Evolutionary conservation across 352 stramenopile genomes (phyloP).

Genomic region (Globisporangium orthogonon): DNA sequence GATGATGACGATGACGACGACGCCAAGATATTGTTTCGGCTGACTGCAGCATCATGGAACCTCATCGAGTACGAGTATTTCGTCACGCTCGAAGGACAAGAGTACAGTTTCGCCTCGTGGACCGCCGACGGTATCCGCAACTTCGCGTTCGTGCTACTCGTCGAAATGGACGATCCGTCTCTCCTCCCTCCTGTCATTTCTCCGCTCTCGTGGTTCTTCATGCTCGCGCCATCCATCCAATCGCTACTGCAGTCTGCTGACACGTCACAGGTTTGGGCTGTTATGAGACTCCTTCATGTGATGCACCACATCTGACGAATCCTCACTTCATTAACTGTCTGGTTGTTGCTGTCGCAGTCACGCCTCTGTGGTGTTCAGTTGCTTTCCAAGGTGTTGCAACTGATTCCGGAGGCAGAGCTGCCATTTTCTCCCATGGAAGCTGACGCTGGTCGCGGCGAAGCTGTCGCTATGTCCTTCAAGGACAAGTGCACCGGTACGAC

Average conservation of each 20-base stretch:
- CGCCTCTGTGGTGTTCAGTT: constrained; percentile 6
- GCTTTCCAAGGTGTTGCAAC: constrained; percentile 1
- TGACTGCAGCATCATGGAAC: constrained; percentile 20
- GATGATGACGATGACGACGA: constrained; percentile 19
- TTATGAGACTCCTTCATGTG: neutral
- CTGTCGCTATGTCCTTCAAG: constrained; percentile 1
- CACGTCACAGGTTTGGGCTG: constrained; percentile 14
- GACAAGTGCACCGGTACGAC: constrained; percentile 3
- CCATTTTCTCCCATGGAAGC: neutral
- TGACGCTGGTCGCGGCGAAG: neutral
- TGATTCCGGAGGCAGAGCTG: neutral
- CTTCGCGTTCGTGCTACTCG: constrained; percentile 29
- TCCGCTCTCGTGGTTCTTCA: constrained; percentile 41
- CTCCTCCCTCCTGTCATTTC: constrained; percentile 20
- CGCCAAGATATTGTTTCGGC: constrained; percentile 23
- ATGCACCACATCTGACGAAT: neutral
- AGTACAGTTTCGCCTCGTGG: constrained; percentile 58
- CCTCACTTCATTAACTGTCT: neutral
- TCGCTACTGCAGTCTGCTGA: constrained; percentile 32
- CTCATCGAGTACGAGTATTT: constrained; percentile 47
- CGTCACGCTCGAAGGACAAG: constrained; percentile 30
- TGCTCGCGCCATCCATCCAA: constrained; percentile 29
- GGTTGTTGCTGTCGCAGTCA: neutral
- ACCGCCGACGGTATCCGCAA: constrained; percentile 35
- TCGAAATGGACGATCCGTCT: neutral